phyloP scores from a whole-genome alignment of 1,139 yeast species.

The Pichia sp. region DNA sequence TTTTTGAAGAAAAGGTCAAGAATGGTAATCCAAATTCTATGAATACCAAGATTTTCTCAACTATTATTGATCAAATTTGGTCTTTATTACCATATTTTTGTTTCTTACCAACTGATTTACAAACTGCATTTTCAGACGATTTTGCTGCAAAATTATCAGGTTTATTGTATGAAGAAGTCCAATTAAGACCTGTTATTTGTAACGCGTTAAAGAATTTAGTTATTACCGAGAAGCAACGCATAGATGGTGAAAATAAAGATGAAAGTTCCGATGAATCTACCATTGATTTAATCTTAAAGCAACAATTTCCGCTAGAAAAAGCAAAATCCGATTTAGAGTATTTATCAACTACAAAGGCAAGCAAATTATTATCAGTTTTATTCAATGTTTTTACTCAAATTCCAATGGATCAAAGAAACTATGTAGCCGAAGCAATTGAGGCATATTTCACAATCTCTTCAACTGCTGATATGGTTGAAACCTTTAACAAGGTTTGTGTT shows the following conservation, averaged over 20 bases:
- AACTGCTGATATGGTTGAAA: conserved; percentile 55
- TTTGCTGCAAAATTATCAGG: conserved; percentile 78
- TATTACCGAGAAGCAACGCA: conserved; percentile 62
- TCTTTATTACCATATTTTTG: conserved; percentile 84
- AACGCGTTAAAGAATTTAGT: conserved; percentile 73
- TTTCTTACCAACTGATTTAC: conserved; percentile 75
- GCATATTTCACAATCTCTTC: conserved; percentile 69
- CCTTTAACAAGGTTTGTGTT: conserved; percentile 82
- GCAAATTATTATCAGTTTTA: conserved; percentile 75
- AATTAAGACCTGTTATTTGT: conserved; percentile 71
- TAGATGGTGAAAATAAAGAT: conserved; percentile 34
- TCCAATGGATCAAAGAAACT: conserved; percentile 74
- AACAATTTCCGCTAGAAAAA: conserved; percentile 52
- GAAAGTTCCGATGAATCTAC: conserved; percentile 30
- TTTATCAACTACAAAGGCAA: conserved; percentile 52
- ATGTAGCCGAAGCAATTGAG: conserved; percentile 79
- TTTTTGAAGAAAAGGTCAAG: conserved; percentile 45
- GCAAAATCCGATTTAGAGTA: conserved; percentile 55
- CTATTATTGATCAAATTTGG: conserved; percentile 89
- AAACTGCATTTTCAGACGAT: conserved; percentile 54
- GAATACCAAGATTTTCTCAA: conserved; percentile 68
- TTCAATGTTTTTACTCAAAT: conserved; percentile 91
- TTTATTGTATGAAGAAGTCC: conserved; percentile 65
- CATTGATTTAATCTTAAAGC: conserved; percentile 46
- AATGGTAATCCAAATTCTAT: conserved; percentile 49